Percentiles rank a stretch among this genome's conserved stretches.
These are phyloP conservation scores for Cryptosporidium tyzzeri DNA, from an alignment of 169 alveolate species.

Conservation along the genomic window DNA sequence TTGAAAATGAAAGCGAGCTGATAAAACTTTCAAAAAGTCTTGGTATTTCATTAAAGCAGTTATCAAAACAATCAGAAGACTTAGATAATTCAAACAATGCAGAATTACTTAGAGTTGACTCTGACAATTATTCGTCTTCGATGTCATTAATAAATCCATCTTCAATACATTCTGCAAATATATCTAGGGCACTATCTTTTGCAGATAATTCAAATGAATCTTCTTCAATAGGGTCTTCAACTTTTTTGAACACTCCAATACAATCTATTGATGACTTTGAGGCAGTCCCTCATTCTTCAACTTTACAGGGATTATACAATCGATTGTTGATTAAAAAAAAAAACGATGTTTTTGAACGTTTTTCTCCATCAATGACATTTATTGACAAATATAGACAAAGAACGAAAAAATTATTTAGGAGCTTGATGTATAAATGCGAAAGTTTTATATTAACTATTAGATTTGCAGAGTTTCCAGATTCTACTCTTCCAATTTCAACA, in stretches of 20 bases:
- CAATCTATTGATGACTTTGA: constrained; percentile 41
- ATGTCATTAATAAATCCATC: constrained; percentile 24
- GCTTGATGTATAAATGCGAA: constrained; percentile 43
- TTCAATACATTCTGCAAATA: constrained; percentile 27
- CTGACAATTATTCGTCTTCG: constrained; percentile 30
- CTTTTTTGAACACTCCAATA: constrained; percentile 44
- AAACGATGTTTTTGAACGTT: constrained; percentile 35
- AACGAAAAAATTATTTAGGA: constrained; percentile 23
- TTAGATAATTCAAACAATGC: not conserved
- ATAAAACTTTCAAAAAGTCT: constrained; percentile 46
- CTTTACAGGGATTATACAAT: constrained; percentile 54
- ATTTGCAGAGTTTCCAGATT: constrained; percentile 48
- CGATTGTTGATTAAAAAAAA: constrained; percentile 25
- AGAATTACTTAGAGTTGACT: constrained; percentile 19
- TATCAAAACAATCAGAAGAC: constrained; percentile 24
- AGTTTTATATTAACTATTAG: constrained; percentile 51
- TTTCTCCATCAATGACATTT: constrained; percentile 60
- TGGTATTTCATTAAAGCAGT: constrained; percentile 37
- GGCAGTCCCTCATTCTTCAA: constrained; percentile 41
- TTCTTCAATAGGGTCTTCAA: constrained; percentile 61
- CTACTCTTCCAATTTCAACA: constrained; percentile 58
- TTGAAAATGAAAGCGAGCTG: constrained; percentile 62
- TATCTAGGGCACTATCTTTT: constrained; percentile 39
- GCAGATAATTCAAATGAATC: constrained; percentile 48
- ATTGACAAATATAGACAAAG: constrained; percentile 49